Evolutionary conservation across 148 eudicot species (phyloP).

Genomic region (Fallopia convolvulus): DNA sequence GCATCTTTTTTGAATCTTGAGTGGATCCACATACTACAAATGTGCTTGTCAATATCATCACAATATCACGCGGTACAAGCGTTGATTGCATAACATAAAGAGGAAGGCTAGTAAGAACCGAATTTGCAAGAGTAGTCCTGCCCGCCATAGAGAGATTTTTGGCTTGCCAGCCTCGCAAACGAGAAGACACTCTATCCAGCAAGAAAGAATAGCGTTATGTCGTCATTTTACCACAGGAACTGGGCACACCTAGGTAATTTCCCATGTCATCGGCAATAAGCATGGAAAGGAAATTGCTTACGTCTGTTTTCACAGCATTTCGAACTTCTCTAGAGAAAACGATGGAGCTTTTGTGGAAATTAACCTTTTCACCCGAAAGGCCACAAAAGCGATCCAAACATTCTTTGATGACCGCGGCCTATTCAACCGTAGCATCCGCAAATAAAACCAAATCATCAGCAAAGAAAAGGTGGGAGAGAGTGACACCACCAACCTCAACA

Average conservation of each 20-base stretch:
- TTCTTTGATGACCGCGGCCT: not conserved
- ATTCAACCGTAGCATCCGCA: not conserved
- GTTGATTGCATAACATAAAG: not conserved
- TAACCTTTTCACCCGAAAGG: not conserved
- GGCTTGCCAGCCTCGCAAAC: not conserved
- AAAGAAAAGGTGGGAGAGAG: not conserved
- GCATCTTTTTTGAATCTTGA: too few species aligned
- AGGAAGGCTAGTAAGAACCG: not conserved
- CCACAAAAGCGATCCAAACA: not conserved
- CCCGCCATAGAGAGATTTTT: not conserved
- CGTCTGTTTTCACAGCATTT: accelerated
- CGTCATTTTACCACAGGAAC: not conserved
- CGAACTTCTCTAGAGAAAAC: not conserved
- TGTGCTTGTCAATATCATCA: not conserved
- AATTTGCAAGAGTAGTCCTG: not conserved
- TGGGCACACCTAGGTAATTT: not conserved
- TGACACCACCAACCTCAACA: not conserved
- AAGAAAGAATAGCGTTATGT: too few species aligned
- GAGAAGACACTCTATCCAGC: not conserved
- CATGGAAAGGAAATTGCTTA: not conserved
- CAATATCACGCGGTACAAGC: not conserved
- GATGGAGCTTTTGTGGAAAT: not conserved
- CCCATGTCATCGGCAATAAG: not conserved
- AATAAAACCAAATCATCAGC: not conserved
- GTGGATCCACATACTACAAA: not conserved